Evolutionary conservation across 768 basidiomycete species (phyloP).

Genomic region (Leccinum imitatum): DNA sequence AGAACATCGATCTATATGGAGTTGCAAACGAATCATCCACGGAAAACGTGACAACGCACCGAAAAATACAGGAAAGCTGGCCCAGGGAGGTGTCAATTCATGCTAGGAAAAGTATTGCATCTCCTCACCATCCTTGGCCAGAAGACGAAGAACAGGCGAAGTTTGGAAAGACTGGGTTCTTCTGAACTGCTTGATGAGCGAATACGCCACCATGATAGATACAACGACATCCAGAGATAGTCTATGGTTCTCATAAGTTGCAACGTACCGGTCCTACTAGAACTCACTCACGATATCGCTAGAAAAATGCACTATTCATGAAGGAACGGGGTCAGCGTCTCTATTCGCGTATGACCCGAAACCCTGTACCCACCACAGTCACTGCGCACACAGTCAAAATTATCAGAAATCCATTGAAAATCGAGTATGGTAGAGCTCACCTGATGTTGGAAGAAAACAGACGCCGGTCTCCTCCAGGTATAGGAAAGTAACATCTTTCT

Average conservation of each 20-base stretch:
- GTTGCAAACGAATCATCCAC: not conserved
- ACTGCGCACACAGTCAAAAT: not conserved
- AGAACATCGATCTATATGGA: not conserved
- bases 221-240: not conserved
- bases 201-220: slow-evolving; percentile 6
- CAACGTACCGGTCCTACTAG: not conserved
- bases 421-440: not conserved
- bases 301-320: slow-evolving; percentile 5
- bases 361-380: not conserved
- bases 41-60: not conserved
- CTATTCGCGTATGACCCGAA: too few species aligned
- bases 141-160: not conserved
- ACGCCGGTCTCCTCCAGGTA: not conserved
- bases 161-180: not conserved
- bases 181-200: slow-evolving; percentile 2
- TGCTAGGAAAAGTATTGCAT: not conserved
- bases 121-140: slow-evolving; percentile 13
- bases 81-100: not conserved
- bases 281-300: slow-evolving; percentile 1
- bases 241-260: not conserved
- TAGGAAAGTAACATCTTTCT: not conserved
- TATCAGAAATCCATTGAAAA: not conserved
- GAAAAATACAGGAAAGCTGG: not conserved
- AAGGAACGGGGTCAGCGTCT: not conserved
- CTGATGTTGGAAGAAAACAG: not conserved